phyloP scores from a whole-genome alignment of 495 filamentous ascomycete species.

The Bacidia rubella region DNA sequence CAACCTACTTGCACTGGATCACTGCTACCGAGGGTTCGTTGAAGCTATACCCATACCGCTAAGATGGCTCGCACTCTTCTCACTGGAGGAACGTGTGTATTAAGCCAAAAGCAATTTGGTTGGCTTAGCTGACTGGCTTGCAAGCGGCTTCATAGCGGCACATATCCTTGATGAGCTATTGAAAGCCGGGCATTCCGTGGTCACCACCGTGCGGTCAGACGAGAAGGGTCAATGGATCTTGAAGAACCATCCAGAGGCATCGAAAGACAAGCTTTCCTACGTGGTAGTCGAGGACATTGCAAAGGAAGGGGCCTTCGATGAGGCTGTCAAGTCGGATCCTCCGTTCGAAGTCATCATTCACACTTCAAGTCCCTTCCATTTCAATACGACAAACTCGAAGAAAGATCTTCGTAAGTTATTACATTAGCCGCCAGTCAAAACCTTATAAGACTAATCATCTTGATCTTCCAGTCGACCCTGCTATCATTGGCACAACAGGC shows the following conservation, averaged over 20 bases:
- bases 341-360: constrained; percentile 79
- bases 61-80: constrained; percentile 5
- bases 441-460: too few species aligned
- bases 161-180: constrained; percentile 69
- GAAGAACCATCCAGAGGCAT: constrained; percentile 45
- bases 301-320: constrained; percentile 31
- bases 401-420: constrained; percentile 72
- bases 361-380: constrained; percentile 79
- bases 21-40: too few species aligned
- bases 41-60: too few species aligned
- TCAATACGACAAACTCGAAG: constrained; percentile 52
- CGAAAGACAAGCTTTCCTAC: constrained; percentile 53
- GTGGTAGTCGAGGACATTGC: constrained; percentile 78
- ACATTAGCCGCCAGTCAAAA: too few species aligned
- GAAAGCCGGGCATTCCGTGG: constrained; percentile 53
- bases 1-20: too few species aligned
- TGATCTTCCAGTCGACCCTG: too few species aligned
- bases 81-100: constrained; percentile 4
- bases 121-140: neutral
- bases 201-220: constrained; percentile 71
- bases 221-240: constrained; percentile 68
- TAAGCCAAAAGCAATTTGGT: neutral
- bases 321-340: constrained; percentile 41
- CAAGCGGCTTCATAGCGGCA: constrained; percentile 58
- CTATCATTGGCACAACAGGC: constrained; percentile 53